These are phyloP conservation scores for Malbranchea zuffiana DNA, from an alignment of 2,329 filamentous ascomycete species.

Conservation along the genomic window DNA sequence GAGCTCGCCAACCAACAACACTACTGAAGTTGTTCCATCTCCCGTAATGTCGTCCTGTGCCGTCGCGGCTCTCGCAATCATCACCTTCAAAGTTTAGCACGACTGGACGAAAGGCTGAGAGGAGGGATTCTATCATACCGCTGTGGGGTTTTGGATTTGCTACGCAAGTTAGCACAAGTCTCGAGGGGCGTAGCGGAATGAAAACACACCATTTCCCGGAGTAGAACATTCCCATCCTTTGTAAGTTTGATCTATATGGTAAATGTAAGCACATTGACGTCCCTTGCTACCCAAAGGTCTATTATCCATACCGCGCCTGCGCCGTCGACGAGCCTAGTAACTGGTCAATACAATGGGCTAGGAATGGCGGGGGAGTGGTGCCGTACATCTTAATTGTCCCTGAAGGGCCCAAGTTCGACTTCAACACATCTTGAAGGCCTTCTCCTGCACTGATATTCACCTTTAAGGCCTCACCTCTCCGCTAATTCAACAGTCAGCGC, in stretches of 20 bases:
- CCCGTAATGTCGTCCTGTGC: conserved; percentile 98
- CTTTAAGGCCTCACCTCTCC: conserved; percentile 88
- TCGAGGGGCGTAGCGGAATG: conserved; percentile 4
- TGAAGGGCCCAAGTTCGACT: conserved; percentile 86
- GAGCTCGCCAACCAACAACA: conserved; percentile 88
- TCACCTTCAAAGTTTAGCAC: conserved; percentile 43
- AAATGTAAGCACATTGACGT: conserved; percentile 16
- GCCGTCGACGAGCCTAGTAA: conserved; percentile 48
- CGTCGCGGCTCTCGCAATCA: conserved; percentile 73
- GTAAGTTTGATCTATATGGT: conserved; percentile 78
- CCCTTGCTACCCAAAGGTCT: conserved; percentile 2
- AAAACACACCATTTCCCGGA: conserved; percentile 51
- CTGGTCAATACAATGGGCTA: conserved; percentile 30
- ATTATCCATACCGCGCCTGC: conserved; percentile 43
- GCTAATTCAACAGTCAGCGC: too few relatives aligned
- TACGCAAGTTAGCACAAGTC: conserved; percentile 27
- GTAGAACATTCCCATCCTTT: conserved; percentile 87
- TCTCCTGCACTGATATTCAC: conserved; percentile 97
- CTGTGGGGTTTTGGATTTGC: conserved; percentile 98
- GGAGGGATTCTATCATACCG: conserved; percentile 44
- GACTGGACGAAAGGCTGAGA: too few relatives aligned
- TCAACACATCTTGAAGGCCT: conserved; percentile 84
- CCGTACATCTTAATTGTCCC: conserved; percentile 90
- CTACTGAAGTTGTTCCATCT: conserved; percentile 93
- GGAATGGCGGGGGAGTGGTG: conserved; percentile 21